Conservation (phyloP, 345 rosid genomes). For the Eucalyptus tenuipes region DNA sequence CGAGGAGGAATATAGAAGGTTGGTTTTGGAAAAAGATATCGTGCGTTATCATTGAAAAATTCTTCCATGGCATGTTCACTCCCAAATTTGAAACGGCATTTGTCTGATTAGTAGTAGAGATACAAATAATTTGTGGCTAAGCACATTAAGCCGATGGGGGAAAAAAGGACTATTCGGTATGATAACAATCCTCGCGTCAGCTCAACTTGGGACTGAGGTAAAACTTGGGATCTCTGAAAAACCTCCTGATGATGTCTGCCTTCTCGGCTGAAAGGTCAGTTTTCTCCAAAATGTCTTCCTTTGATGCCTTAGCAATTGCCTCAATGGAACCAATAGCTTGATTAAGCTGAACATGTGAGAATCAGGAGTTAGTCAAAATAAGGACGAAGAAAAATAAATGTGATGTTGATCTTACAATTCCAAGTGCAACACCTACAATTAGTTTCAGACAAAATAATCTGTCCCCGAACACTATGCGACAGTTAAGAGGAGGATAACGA, state of each 20-base stretch:
- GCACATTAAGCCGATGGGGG: background rate
- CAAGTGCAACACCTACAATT: background rate
- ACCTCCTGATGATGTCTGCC: slow-evolving; percentile 46
- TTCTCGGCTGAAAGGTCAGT: slow-evolving; percentile 83
- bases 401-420: background rate
- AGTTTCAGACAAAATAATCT: background rate
- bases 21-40: background rate
- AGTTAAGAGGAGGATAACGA: rapidly evolving
- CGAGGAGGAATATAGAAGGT: background rate
- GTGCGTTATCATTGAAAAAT: background rate
- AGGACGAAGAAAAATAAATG: background rate
- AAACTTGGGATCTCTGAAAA: slow-evolving; percentile 71
- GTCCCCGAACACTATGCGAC: background rate
- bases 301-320: slow-evolving; percentile 73
- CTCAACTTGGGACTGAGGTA: slow-evolving; percentile 57
- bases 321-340: slow-evolving; percentile 89
- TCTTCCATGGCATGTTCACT: background rate
- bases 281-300: slow-evolving; percentile 55
- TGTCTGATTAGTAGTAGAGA: background rate
- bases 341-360: slow-evolving; percentile 38
- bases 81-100: background rate
- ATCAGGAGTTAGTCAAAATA: background rate
- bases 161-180: background rate
- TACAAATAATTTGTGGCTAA: background rate
- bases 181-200: background rate